phyloP scores from a whole-genome alignment of 1,284 basidiomycete genomes.

The Fomitopsis schrenkii region DNA sequence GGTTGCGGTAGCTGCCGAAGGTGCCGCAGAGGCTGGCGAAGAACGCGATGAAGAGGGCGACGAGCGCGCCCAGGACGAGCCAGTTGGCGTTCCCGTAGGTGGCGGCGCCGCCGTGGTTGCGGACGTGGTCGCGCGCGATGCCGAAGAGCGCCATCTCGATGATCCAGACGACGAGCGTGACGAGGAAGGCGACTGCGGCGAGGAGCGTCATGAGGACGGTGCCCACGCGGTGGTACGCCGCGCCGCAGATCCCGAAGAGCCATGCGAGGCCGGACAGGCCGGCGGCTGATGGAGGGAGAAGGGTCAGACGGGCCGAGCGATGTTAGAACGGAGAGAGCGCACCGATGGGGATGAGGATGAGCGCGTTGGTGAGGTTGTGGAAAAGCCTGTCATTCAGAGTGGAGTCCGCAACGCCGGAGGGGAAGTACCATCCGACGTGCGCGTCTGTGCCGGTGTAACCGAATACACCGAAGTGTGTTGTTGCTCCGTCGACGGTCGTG shows the following conservation, averaged over 20 bases:
- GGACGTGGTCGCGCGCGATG: constrained; percentile 57
- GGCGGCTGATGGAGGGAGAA: constrained; percentile 41
- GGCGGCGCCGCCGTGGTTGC: constrained; percentile 45
- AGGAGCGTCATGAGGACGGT: constrained; percentile 74
- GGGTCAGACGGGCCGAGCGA: constrained; percentile 54
- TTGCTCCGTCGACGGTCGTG: constrained; percentile 33
- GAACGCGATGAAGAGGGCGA: constrained; percentile 60
- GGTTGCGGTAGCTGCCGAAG: constrained; percentile 59
- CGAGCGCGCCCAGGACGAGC: constrained; percentile 71
- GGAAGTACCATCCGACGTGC: constrained; percentile 57
- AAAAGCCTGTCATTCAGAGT: constrained; percentile 48
- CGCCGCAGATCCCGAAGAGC: constrained; percentile 68
- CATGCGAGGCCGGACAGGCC: constrained; percentile 69
- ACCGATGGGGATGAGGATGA: constrained; percentile 80
- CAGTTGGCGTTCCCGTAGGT: constrained; percentile 74
- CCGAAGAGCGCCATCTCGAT: constrained; percentile 81
- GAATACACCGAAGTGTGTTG: constrained; percentile 68
- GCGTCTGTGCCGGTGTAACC: constrained; percentile 61
- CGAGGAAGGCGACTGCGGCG: constrained; percentile 57
- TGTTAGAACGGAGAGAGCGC: constrained; percentile 10
- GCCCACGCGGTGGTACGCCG: constrained; percentile 57
- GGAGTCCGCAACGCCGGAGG: constrained; percentile 27
- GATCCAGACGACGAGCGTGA: constrained; percentile 65
- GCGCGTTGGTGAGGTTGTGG: constrained; percentile 64
- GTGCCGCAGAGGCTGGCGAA: constrained; percentile 64